Conservation (phyloP, 2,329 filamentous ascomycete genomes). For the Lasiodiplodia sp. region DNA sequence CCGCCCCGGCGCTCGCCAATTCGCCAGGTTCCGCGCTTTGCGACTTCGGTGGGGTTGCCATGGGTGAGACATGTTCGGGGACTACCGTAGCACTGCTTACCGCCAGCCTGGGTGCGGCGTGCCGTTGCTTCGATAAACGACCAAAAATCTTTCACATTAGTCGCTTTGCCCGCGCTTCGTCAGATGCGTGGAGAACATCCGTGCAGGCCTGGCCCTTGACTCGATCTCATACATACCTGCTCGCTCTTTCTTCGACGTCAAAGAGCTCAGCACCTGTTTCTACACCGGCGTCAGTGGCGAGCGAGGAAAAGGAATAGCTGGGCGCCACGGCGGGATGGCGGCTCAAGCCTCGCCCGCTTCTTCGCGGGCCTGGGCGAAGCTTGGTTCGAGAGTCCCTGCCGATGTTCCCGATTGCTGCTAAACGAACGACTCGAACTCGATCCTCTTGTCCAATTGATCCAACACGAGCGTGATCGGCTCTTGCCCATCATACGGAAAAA, state of each 20-base stretch:
- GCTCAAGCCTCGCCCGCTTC: conserved; percentile 23
- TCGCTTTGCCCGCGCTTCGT: not conserved
- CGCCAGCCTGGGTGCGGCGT: conserved; percentile 8
- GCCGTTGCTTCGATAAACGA: not conserved
- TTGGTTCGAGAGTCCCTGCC: not conserved
- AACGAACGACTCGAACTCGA: not conserved
- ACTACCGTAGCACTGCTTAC: not conserved
- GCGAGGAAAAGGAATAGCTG: not conserved
- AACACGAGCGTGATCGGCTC: not conserved
- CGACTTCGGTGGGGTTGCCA: not conserved
- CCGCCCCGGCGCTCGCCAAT: not conserved
- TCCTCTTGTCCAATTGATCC: not conserved
- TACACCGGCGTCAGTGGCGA: conserved; percentile 15
- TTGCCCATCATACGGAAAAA: not conserved
- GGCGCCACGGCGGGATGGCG: conserved; percentile 13
- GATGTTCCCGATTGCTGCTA: not conserved
- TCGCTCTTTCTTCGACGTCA: not conserved
- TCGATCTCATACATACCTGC: not conserved
- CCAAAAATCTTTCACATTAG: not conserved
- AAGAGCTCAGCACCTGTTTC: conserved; percentile 3
- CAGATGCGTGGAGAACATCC: not conserved
- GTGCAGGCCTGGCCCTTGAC: not conserved
- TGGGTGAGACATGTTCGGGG: not conserved
- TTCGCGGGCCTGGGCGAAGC: conserved; percentile 15
- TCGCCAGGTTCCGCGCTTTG: conserved; percentile 6